Conservation (phyloP, 2,329 filamentous ascomycete species). For the Cercospora janseana region DNA sequence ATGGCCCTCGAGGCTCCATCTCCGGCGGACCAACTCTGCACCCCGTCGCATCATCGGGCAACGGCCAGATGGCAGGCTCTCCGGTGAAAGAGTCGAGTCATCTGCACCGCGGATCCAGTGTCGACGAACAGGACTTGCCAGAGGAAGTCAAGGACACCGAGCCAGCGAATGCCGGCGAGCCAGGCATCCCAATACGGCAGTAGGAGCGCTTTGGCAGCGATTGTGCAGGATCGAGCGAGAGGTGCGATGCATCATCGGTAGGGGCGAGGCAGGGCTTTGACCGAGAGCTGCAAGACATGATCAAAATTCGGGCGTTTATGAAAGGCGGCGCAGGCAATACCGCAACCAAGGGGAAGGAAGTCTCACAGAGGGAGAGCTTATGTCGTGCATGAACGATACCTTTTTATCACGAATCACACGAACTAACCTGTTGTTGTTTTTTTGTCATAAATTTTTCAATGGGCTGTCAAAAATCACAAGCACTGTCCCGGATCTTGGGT, state of each 20-base stretch:
- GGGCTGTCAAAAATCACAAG: too few species aligned
- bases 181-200: constrained; percentile 9
- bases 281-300: too few species aligned
- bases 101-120: constrained; percentile 77
- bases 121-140: constrained; percentile 53
- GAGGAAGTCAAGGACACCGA: constrained; percentile 5
- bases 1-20: constrained; percentile 26
- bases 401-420: too few species aligned
- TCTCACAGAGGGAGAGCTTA: too few species aligned
- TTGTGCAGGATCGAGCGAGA: neutral
- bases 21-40: constrained; percentile 30
- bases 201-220: neutral
- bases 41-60: constrained; percentile 47
- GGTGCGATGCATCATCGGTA: neutral
- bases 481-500: too few species aligned
- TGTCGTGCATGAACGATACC: too few species aligned
- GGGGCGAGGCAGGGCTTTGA: too few species aligned
- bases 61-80: constrained; percentile 62
- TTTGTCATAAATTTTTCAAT: too few species aligned
- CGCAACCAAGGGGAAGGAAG: too few species aligned
- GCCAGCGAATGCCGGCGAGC: neutral
- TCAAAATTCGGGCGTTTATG: too few species aligned
- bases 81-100: constrained; percentile 90
- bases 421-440: too few species aligned
- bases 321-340: too few species aligned